phyloP scores from a whole-genome alignment of 176 grass and related monocot genomes.

The Bonia amplexicaulis region DNA sequence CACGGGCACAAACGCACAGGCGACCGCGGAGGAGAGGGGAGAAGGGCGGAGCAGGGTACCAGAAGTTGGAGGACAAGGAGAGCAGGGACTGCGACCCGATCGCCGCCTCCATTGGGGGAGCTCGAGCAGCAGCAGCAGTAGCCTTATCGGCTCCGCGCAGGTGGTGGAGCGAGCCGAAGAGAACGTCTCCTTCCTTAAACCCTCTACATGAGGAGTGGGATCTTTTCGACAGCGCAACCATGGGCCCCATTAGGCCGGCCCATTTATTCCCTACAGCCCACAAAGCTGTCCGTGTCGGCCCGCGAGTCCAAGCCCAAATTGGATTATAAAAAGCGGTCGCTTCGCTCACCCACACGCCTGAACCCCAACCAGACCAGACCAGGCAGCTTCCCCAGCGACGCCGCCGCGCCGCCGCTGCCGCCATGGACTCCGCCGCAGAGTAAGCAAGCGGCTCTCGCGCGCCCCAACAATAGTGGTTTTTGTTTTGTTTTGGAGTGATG shows the following conservation, averaged over 20 bases:
- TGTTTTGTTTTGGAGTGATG: neutral
- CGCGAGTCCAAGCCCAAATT: no score
- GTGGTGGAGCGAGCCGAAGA: neutral
- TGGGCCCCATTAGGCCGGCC: neutral
- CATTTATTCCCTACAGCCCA: neutral
- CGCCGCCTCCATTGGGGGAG: conserved; percentile 32
- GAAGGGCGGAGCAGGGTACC: conserved; percentile 17
- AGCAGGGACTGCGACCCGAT: conserved; percentile 57
- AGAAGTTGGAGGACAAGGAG: conserved; percentile 73
- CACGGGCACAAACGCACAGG: no score
- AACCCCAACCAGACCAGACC: neutral
- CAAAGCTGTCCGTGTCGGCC: no score
- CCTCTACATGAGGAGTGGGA: neutral
- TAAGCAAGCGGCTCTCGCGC: neutral
- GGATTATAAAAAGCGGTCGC: no score
- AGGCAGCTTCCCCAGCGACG: neutral
- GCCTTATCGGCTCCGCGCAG: conserved; percentile 43
- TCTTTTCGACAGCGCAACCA: neutral
- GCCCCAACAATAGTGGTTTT: neutral
- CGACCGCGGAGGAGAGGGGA: neutral
- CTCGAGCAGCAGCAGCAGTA: neutral
- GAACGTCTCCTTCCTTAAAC: conserved; percentile 37
- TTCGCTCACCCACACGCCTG: no score
- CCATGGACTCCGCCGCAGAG: neutral
- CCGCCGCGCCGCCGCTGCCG: neutral